These are phyloP conservation scores for Cryptosporidium andersoni DNA, from an alignment of 169 alveolate genomes.

Conservation along the genomic window DNA sequence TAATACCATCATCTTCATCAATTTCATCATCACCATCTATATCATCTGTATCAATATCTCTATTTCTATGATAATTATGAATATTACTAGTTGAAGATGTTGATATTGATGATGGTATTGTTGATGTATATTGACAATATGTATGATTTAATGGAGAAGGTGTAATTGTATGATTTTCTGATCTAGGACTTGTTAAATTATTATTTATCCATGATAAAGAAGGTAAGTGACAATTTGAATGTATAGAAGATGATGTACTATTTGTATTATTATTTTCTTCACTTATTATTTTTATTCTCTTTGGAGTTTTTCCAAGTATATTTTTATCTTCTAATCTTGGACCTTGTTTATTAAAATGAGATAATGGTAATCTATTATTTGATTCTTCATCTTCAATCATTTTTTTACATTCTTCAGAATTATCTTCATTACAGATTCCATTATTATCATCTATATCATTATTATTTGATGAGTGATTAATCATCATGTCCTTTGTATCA, in stretches of 20 bases:
- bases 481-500: not conserved
- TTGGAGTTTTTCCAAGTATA: conserved; percentile 37
- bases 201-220: conserved; percentile 28
- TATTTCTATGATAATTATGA: conserved; percentile 9
- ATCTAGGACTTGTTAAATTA: conserved; percentile 1
- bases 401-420: not conserved
- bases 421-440: not conserved
- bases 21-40: conserved; percentile 41
- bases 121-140: conserved; percentile 17
- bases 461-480: not conserved
- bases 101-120: conserved; percentile 24
- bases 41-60: conserved; percentile 47
- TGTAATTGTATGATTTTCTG: conserved; percentile 47
- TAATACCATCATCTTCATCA: conserved; percentile 1
- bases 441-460: conserved; percentile 2
- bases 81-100: conserved; percentile 29
- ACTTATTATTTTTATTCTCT: conserved; percentile 28
- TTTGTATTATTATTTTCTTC: not conserved
- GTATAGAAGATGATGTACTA: not conserved
- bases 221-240: not conserved
- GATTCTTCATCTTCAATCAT: not conserved
- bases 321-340: not conserved
- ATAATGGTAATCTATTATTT: not conserved
- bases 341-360: too few species aligned
- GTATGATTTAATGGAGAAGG: conserved; percentile 62